Conservation (phyloP, 371 early-diverging fungal genomes). For the Astathelohania contejeani region DNA sequence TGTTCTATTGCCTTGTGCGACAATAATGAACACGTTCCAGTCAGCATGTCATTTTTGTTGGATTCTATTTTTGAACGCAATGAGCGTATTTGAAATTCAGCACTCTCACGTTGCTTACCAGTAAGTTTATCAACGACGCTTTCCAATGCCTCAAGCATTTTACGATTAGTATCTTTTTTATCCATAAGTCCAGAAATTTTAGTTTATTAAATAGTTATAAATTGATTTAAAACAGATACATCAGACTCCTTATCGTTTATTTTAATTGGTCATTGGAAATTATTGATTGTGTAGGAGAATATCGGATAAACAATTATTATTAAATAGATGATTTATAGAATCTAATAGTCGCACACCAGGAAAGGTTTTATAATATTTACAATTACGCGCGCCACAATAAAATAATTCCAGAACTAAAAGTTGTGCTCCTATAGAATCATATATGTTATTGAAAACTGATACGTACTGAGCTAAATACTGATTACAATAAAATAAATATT, state of each 20-base stretch:
- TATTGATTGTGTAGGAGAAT: too few relatives aligned
- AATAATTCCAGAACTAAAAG: too few relatives aligned
- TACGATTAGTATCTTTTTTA: conserved; percentile 2
- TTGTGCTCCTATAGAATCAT: too few relatives aligned
- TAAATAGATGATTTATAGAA: too few relatives aligned
- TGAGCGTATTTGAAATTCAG: conserved; percentile 21
- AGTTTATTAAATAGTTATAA: too few relatives aligned
- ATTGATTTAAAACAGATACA: background rate
- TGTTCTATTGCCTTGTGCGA: conserved; percentile 1
- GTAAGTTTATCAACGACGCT: conserved; percentile 6
- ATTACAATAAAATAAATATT: too few relatives aligned
- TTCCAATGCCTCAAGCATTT: conserved; percentile 17
- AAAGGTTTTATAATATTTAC: too few relatives aligned
- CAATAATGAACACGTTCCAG: background rate
- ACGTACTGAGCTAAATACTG: too few relatives aligned
- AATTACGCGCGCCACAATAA: too few relatives aligned
- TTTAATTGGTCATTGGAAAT: background rate
- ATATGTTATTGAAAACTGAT: too few relatives aligned
- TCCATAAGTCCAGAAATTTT: background rate
- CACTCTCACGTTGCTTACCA: conserved; percentile 27
- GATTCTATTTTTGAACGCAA: conserved; percentile 7
- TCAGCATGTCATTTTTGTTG: background rate
- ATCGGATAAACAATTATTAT: too few relatives aligned
- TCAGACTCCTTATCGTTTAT: background rate
- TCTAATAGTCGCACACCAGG: too few relatives aligned